Percentiles rank a stretch among this genome's conserved stretches.
Conservation (phyloP, 495 filamentous ascomycete species). For the Penicillium soppii region DNA sequence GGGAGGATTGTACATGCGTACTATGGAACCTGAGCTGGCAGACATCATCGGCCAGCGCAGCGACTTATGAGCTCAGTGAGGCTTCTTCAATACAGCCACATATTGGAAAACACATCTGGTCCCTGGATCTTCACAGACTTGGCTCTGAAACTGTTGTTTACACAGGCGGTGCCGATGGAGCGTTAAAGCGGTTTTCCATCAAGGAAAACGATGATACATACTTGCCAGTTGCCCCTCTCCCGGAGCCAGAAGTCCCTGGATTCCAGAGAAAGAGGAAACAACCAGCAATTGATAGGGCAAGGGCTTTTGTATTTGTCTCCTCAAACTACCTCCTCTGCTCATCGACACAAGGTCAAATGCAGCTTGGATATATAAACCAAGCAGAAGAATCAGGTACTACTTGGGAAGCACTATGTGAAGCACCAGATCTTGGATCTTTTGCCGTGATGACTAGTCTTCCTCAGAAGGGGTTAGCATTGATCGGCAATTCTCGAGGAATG, state of each 20-base stretch:
- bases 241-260: neutral
- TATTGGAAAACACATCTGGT: conserved; percentile 91
- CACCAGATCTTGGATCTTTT: conserved; percentile 33
- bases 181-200: conserved; percentile 38
- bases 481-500: conserved; percentile 31
- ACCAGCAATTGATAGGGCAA: conserved; percentile 50
- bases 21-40: conserved; percentile 61
- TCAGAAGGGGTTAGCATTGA: conserved; percentile 33
- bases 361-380: conserved; percentile 42
- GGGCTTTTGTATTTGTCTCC: conserved; percentile 65
- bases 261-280: conserved; percentile 10
- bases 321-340: conserved; percentile 55
- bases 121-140: conserved; percentile 49
- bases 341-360: conserved; percentile 59
- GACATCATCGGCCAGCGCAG: conserved; percentile 8
- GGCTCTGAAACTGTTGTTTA: conserved; percentile 47
- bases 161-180: conserved; percentile 88
- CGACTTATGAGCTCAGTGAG: conserved; percentile 46
- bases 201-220: conserved; percentile 5
- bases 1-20: conserved; percentile 74
- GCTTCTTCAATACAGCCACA: conserved; percentile 60
- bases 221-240: neutral
- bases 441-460: conserved; percentile 27
- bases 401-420: conserved; percentile 32
- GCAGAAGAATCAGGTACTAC: conserved; percentile 14